Evolutionary conservation across 257 asterid genomes (phyloP).

Genomic region (Jasminum sambac): DNA sequence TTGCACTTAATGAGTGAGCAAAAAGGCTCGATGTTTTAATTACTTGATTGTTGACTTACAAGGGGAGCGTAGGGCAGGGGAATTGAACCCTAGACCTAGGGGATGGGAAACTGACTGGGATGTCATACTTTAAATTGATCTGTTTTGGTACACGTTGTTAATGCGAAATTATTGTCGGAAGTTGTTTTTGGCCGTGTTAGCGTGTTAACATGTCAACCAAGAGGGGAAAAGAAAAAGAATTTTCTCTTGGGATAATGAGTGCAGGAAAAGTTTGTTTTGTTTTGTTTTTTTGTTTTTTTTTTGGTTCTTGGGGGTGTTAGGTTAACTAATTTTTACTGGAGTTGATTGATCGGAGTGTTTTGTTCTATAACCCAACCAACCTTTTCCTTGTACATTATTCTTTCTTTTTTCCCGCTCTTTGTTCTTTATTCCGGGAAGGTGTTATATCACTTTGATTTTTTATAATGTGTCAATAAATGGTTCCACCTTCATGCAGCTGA

Average conservation of each 20-base stretch:
- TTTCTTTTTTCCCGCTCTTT: neutral
- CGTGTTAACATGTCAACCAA: neutral
- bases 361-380: neutral
- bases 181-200: neutral
- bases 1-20: neutral
- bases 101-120: no score
- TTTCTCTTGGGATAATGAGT: neutral
- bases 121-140: neutral
- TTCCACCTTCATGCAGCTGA: neutral
- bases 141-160: neutral
- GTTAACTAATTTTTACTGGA: neutral
- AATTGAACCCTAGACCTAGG: no score
- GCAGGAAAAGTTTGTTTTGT: neutral
- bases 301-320: no score
- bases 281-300: no score
- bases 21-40: neutral
- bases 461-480: neutral
- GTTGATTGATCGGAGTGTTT: neutral
- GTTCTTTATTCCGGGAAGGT: neutral
- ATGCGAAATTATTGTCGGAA: neutral
- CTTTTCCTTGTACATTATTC: neutral
- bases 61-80: no score
- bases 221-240: neutral
- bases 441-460: neutral
- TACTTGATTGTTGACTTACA: no score